Evolutionary conservation across 2,329 filamentous ascomycete genomes (phyloP).

Genomic region (Hypoxylon sp.): DNA sequence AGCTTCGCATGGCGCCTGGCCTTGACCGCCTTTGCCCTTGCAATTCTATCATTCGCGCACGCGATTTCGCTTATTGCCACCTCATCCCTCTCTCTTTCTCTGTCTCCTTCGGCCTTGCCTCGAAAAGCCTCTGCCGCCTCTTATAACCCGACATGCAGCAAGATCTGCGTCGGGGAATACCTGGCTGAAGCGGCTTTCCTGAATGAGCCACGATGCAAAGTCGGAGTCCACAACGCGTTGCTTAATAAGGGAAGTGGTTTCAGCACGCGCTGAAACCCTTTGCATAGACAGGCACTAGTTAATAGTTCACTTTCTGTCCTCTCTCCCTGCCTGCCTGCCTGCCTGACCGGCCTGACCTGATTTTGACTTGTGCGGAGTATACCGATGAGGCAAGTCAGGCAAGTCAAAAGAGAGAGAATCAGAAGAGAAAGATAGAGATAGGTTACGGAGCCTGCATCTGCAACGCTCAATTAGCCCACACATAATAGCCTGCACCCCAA

Average conservation of each 20-base stretch:
- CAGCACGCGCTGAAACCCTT: slow-evolving; percentile 28
- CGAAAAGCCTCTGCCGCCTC: slow-evolving; percentile 8
- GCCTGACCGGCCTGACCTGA: no score
- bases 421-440: slow-evolving; percentile 13
- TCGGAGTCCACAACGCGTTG: slow-evolving; percentile 24
- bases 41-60: slow-evolving; percentile 36
- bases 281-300: no score
- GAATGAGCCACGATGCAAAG: slow-evolving; percentile 22
- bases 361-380: slow-evolving; percentile 27
- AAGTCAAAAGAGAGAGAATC: no score
- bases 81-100: slow-evolving; percentile 22
- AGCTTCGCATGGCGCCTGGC: slow-evolving; percentile 34
- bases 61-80: slow-evolving; percentile 36
- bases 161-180: slow-evolving; percentile 19
- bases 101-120: slow-evolving; percentile 3
- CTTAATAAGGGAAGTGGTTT: slow-evolving; percentile 33
- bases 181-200: slow-evolving; percentile 27
- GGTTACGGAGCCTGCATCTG: slow-evolving; percentile 26
- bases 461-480: slow-evolving; percentile 33
- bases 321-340: slow-evolving; percentile 9
- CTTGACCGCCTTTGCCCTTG: slow-evolving; percentile 42
- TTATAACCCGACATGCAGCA: slow-evolving; percentile 20
- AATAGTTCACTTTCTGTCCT: not conserved
- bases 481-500: slow-evolving; percentile 35
- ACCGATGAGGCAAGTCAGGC: slow-evolving; percentile 27